Percentiles rank a stretch among this genome's conserved stretches.
phyloP scores from a whole-genome alignment of 208 protist species.

The Vickermania ingenoplastis region DNA sequence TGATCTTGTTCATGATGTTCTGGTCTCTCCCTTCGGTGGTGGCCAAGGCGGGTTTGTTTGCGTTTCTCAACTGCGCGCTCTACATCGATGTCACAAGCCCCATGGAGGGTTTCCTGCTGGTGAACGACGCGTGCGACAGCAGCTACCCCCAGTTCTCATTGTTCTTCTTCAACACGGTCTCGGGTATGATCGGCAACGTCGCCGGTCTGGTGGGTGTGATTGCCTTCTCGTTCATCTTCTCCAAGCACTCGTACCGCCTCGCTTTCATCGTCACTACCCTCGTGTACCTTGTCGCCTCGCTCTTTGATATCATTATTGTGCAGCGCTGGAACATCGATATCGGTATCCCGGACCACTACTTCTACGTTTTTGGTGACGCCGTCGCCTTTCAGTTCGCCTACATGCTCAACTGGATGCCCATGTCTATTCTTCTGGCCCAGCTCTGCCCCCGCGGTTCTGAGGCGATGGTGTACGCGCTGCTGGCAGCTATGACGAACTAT shows the following conservation, averaged over 20 bases:
- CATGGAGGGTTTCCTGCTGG: conserved; percentile 34
- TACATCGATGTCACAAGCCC: conserved; percentile 50
- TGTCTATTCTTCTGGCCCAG: conserved; percentile 32
- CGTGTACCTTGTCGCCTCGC: conserved; percentile 13
- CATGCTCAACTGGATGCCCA: conserved; percentile 46
- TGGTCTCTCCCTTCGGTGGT: conserved; percentile 27
- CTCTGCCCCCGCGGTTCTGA: conserved; percentile 51
- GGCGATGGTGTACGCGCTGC: conserved; percentile 31
- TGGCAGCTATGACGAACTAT: conserved; percentile 31
- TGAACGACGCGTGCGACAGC: conserved; percentile 14
- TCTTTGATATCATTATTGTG: conserved; percentile 47
- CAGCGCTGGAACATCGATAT: conserved; percentile 25
- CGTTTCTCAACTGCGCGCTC: conserved; percentile 26
- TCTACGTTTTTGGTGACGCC: conserved; percentile 50
- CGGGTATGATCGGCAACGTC: conserved; percentile 21
- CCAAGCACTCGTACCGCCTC: conserved; percentile 18
- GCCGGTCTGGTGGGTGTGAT: conserved; percentile 17
- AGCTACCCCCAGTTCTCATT: conserved; percentile 44
- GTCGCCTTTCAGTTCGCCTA: conserved; percentile 29
- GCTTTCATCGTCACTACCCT: conserved; percentile 24
- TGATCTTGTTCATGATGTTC: conserved; percentile 23
- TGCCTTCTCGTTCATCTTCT: conserved; percentile 29
- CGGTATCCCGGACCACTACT: conserved; percentile 23
- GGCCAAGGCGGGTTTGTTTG: conserved; percentile 34
- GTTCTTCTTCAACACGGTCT: conserved; percentile 37